Evolutionary conservation across 352 stramenopile species (phyloP).

Genomic region (Nannochloropsis limnetica): DNA sequence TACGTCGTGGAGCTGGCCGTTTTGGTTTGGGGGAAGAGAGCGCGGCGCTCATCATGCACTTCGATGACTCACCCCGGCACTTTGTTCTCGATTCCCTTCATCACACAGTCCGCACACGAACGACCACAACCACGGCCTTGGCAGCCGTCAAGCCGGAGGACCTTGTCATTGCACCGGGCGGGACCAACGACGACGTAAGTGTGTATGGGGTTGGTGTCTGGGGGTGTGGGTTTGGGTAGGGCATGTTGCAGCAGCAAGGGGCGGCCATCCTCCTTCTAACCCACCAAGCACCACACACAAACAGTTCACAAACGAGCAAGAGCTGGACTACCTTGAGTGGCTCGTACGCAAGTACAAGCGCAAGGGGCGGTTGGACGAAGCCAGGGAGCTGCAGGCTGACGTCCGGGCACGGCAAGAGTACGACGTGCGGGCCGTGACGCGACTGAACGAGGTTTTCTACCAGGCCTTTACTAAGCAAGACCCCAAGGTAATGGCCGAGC

Average conservation of each 20-base stretch:
- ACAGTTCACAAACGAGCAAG: constrained; percentile 23
- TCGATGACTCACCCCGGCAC: background rate
- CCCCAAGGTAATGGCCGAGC: constrained; percentile 31
- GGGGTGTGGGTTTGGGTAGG: background rate
- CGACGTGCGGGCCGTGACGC: constrained; percentile 30
- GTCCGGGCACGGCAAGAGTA: constrained; percentile 8
- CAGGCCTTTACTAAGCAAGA: constrained; percentile 27
- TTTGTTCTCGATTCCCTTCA: background rate
- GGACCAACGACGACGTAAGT: constrained; percentile 28
- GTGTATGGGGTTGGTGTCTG: background rate
- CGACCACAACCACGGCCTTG: background rate
- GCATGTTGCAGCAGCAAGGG: background rate
- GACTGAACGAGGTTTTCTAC: constrained; percentile 25
- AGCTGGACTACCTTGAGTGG: constrained; percentile 23
- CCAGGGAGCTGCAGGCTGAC: background rate
- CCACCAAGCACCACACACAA: background rate
- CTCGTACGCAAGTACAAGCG: background rate
- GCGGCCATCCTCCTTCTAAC: background rate
- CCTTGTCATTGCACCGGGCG: background rate
- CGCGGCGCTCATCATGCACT: background rate
- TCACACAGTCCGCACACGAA: background rate
- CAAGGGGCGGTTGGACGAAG: constrained; percentile 19
- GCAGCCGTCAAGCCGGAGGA: background rate
- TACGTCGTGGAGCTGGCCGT: background rate
- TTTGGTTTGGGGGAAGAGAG: background rate